A percentile compares a stretch with the other conserved stretches of the same genome.
These are phyloP conservation scores for Beauveria asiatica DNA, from an alignment of 2,329 filamentous ascomycete genomes.

Conservation along the genomic window DNA sequence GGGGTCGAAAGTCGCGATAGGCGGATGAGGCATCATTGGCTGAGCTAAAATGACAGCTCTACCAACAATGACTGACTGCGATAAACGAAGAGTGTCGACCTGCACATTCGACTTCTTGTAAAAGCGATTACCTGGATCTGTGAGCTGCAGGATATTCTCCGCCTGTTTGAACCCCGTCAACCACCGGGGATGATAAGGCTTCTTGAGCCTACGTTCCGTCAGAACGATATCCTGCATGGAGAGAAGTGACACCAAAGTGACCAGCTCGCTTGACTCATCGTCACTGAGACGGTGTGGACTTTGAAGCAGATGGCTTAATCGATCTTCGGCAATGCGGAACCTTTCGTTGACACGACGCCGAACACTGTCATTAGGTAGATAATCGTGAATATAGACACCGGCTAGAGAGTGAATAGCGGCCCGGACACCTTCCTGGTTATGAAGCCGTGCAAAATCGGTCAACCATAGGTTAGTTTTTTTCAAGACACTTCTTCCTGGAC, in stretches of 20 bases:
- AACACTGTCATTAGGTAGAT: constrained; percentile 25
- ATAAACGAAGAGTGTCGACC: constrained; percentile 25
- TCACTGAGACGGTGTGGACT: constrained; percentile 15
- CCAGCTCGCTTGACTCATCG: constrained; percentile 23
- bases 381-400: constrained; percentile 34
- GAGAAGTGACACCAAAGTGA: constrained; percentile 29
- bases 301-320: constrained; percentile 22
- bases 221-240: constrained; percentile 34
- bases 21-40: constrained; percentile 27
- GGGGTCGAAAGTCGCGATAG: constrained; percentile 20
- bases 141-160: constrained; percentile 26
- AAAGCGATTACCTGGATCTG: constrained; percentile 29
- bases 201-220: constrained; percentile 27
- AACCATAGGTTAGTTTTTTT: constrained; percentile 31
- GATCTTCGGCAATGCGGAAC: constrained; percentile 23
- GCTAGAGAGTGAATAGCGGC: constrained; percentile 32
- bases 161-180: constrained; percentile 27
- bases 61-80: constrained; percentile 32
- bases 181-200: constrained; percentile 27
- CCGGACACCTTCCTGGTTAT: constrained; percentile 25
- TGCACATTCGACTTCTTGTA: constrained; percentile 27
- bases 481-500: constrained; percentile 31
- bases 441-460: constrained; percentile 31
- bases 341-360: constrained; percentile 25
- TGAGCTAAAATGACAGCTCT: constrained; percentile 31